A percentile compares a stretch with the other conserved stretches of the same genome.
Conservation (phyloP, 2,329 filamentous ascomycete genomes). For the Trichoderma aggressivum region DNA sequence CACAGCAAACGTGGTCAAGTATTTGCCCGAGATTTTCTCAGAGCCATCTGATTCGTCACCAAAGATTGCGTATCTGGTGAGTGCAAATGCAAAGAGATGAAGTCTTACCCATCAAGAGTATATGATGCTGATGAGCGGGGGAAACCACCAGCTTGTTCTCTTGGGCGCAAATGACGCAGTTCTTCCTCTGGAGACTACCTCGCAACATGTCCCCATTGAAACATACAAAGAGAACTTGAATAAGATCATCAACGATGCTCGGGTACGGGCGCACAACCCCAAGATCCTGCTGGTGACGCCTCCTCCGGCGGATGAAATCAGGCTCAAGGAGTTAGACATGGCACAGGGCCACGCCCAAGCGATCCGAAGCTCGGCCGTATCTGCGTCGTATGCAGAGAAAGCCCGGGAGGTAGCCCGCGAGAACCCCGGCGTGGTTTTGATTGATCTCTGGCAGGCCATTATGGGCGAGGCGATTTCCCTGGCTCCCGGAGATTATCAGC, state of each 20-base stretch:
- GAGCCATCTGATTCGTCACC: slow-evolving; percentile 54
- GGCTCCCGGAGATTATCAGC: slow-evolving; percentile 55
- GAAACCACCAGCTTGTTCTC: slow-evolving; percentile 61
- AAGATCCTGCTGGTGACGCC: slow-evolving; percentile 77
- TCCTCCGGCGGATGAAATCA: slow-evolving; percentile 77
- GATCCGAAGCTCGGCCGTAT: slow-evolving; percentile 46
- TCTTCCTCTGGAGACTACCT: slow-evolving; percentile 56
- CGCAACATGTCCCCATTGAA: slow-evolving; percentile 75
- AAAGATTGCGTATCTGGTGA: slow-evolving; percentile 65
- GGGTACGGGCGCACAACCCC: slow-evolving; percentile 65
- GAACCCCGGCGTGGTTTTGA: slow-evolving; percentile 62
- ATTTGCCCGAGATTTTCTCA: slow-evolving; percentile 69
- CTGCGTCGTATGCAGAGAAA: slow-evolving; percentile 55
- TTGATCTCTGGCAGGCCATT: slow-evolving; percentile 78
- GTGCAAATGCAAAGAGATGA: slow-evolving; percentile 22
- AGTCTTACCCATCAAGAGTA: neutral
- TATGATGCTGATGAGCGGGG: neutral
- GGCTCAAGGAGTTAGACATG: slow-evolving; percentile 49
- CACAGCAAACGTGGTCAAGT: slow-evolving; percentile 67
- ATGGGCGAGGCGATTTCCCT: slow-evolving; percentile 65
- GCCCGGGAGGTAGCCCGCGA: slow-evolving; percentile 66
- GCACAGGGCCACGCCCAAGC: slow-evolving; percentile 43
- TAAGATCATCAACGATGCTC: slow-evolving; percentile 68
- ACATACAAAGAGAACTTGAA: slow-evolving; percentile 70
- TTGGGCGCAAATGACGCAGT: slow-evolving; percentile 90